Evolutionary conservation across 2,329 filamentous ascomycete species (phyloP), one percentile per base, ranked within the genome.

Genomic region (Chaetomiaceae sp.): DNA sequence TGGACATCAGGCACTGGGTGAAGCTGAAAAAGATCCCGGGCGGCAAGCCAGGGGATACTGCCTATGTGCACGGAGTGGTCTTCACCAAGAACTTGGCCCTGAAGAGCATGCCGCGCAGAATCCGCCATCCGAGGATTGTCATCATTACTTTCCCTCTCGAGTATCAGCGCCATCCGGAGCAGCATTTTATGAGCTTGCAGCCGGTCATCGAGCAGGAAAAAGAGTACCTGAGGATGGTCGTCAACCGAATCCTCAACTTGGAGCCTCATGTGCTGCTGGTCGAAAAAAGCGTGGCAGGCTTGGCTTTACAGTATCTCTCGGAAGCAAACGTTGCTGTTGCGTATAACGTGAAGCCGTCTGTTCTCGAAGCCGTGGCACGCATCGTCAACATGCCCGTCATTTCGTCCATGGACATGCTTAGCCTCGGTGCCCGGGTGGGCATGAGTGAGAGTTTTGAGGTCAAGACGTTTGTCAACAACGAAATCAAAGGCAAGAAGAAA

Each of bases 151-250:
- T 98, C 60, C 83, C 93, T 0, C 88, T 98, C 48, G 93, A 98
- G 62, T 98, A 98, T 64, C 88, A 94, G 48, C 81, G 93, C 32
- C 89, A 96, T 57, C 84, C 91, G 60, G 73, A 76, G 63, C 79
- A 88, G 53, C 90, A 97, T 63, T 97, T 98, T 63, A 96, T 98
- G 90, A 98, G 93, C 58, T 70, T 98, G 40, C 89, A 97, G 58
- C 91, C 91, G 32, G 89, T 98, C 46, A 95, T 98, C 57, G 86
- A 91, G 45, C 93, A 98, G 64, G 94, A 98, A 67, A 85, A 87
- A 55, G 93, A 98, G 61, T 98, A 93, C 56, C 72, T 98, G 20
- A 80, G 85, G 56, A 93, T 95, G 60, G 79, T 98, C 47, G 89
- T 98, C 22, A 90, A 88, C 60, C 81, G 93, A 44, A 97, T 98